phyloP scores from a whole-genome alignment of 139 green algal species.

The Closterium sp. region DNA sequence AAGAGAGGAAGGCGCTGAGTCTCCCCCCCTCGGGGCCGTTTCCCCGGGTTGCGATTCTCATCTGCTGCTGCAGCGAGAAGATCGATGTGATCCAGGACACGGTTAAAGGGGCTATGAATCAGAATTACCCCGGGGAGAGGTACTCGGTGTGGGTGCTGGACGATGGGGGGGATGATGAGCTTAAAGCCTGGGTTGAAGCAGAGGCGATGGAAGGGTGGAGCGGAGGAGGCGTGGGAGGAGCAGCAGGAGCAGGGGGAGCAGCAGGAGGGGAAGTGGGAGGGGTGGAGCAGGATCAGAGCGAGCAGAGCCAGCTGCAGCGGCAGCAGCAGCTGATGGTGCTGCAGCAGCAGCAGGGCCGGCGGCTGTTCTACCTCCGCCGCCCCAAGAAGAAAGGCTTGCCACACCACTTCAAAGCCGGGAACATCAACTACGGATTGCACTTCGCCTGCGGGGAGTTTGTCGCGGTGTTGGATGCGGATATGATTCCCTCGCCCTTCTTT shows the following conservation, averaged over 20 bases:
- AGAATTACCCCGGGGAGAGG: constrained; percentile 32
- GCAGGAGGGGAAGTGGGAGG: background rate
- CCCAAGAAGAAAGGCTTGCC: constrained; percentile 43
- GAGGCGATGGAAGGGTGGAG: background rate
- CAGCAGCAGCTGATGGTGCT: background rate
- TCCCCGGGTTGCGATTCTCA: constrained; percentile 26
- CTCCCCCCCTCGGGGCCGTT: constrained; percentile 30
- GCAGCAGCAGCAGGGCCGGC: constrained; percentile 5
- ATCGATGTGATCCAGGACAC: constrained; percentile 46
- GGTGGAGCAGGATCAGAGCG: background rate
- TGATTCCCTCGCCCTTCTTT: constrained; percentile 41
- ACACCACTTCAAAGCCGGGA: constrained; percentile 50
- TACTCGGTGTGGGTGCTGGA: constrained; percentile 45
- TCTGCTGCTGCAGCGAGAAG: constrained; percentile 46
- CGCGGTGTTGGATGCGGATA: constrained; percentile 41
- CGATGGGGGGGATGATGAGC: constrained; percentile 39
- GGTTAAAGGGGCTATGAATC: constrained; percentile 17
- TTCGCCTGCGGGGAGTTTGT: constrained; percentile 40
- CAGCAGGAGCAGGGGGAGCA: background rate
- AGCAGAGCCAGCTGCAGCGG: background rate
- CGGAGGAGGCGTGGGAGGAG: background rate
- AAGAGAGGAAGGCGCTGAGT: background rate
- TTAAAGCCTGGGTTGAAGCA: constrained; percentile 35
- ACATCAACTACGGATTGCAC: constrained; percentile 39
- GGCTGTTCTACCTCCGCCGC: constrained; percentile 35